Percentiles rank a stretch among this genome's conserved stretches.
Conservation (phyloP, 2,329 filamentous ascomycete species). For the Trichoderma cornu-damae region DNA sequence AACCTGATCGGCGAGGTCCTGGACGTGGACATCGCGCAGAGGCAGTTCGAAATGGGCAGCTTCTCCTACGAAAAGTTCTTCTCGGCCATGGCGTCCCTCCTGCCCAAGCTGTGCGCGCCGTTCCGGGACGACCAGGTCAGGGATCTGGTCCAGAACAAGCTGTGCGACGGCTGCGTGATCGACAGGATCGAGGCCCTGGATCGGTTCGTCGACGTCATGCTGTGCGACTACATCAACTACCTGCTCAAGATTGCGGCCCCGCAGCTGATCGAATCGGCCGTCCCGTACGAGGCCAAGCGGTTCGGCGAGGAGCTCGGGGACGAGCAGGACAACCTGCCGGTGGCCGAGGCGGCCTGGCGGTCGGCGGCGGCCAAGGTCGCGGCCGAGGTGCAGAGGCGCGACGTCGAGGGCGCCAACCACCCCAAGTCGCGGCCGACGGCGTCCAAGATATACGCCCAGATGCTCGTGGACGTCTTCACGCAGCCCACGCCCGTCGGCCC, state of each 20-base stretch:
- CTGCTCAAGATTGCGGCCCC: conserved; percentile 67
- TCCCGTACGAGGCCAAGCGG: conserved; percentile 67
- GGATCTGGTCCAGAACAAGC: conserved; percentile 57
- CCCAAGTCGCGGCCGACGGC: conserved; percentile 58
- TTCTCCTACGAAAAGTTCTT: conserved; percentile 83
- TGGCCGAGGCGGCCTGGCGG: conserved; percentile 63
- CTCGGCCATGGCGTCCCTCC: conserved; percentile 64
- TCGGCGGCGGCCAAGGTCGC: conserved; percentile 59
- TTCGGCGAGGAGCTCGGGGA: conserved; percentile 62
- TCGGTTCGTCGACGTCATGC: conserved; percentile 69
- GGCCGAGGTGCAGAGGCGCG: conserved; percentile 61
- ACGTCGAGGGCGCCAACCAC: conserved; percentile 62
- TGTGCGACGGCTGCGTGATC: conserved; percentile 59
- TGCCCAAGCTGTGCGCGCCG: conserved; percentile 76
- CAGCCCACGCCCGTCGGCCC: conserved; percentile 52
- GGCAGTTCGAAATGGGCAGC: conserved; percentile 63
- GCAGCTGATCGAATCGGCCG: conserved; percentile 63
- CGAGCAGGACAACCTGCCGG: conserved; percentile 48
- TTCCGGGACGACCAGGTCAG: conserved; percentile 74
- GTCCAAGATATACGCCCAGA: conserved; percentile 69
- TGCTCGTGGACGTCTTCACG: conserved; percentile 71
- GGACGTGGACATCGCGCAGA: conserved; percentile 64
- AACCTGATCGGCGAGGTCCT: conserved; percentile 69
- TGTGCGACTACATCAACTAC: conserved; percentile 79
- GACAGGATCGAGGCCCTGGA: conserved; percentile 71